A percentile compares a stretch with the other conserved stretches of the same genome.
Conservation (phyloP, 805 yeast species). For the Metschnikowia orientalis region DNA sequence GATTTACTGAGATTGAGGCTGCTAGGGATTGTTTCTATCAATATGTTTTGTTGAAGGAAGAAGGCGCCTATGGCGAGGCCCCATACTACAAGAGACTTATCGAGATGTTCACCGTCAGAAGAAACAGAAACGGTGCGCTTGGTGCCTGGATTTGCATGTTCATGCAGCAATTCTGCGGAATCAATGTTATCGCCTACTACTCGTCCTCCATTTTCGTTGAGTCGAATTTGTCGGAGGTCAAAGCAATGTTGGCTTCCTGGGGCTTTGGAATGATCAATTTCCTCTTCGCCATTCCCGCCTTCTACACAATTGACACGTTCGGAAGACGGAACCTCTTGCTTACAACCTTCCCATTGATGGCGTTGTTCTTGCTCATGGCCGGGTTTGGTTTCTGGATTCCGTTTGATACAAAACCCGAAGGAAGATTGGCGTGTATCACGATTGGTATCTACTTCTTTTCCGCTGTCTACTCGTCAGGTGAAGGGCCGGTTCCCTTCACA, state of each 20-base stretch:
- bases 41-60: constrained; percentile 55
- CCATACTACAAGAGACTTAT: constrained; percentile 44
- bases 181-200: constrained; percentile 83
- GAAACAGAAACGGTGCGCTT: constrained; percentile 78
- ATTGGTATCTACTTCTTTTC: constrained; percentile 72
- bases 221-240: constrained; percentile 58
- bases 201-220: constrained; percentile 71
- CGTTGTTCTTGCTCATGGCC: constrained; percentile 53
- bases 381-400: constrained; percentile 73
- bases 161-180: constrained; percentile 90
- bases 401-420: constrained; percentile 36
- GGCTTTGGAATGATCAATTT: constrained; percentile 84
- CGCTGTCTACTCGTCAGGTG: constrained; percentile 74
- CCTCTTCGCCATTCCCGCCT: constrained; percentile 77
- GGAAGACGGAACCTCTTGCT: constrained; percentile 66
- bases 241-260: constrained; percentile 74
- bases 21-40: constrained; percentile 64
- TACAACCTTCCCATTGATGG: constrained; percentile 61
- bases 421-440: constrained; percentile 63
- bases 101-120: constrained; percentile 64
- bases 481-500: constrained; percentile 88
- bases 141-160: constrained; percentile 83
- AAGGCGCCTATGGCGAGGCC: constrained; percentile 45
- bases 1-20: constrained; percentile 48
- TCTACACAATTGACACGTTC: constrained; percentile 69